phyloP scores from a whole-genome alignment of 2,329 filamentous ascomycete species.

The Fusarium sp. region DNA sequence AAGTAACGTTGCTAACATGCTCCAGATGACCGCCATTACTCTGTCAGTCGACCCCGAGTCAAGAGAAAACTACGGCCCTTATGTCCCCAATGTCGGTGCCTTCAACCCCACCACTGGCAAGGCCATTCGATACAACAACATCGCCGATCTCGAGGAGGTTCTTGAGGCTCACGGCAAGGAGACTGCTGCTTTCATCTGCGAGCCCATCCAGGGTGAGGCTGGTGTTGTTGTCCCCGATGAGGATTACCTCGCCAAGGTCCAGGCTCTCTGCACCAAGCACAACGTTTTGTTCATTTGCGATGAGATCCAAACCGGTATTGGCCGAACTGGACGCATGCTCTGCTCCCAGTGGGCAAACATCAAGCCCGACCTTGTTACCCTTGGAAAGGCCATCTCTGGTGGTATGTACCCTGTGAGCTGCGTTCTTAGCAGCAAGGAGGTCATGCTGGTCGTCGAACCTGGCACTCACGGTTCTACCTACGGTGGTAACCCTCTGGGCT shows the following conservation, averaged over 20 bases:
- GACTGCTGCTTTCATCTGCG: constrained; percentile 38
- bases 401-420: constrained; percentile 99
- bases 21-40: constrained; percentile 90
- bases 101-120: constrained; percentile 46
- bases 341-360: constrained; percentile 95
- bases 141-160: constrained; percentile 38
- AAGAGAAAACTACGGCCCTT: constrained; percentile 95
- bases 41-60: constrained; percentile 96
- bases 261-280: constrained; percentile 91
- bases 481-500: constrained; percentile 94
- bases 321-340: constrained; percentile 91
- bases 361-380: constrained; percentile 92
- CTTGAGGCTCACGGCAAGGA: constrained; percentile 37
- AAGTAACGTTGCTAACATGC: neutral
- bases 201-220: constrained; percentile 79
- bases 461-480: constrained; percentile 99
- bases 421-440: constrained; percentile 86
- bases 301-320: constrained; percentile 98
- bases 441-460: constrained; percentile 96
- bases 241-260: constrained; percentile 80
- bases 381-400: constrained; percentile 97
- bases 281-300: constrained; percentile 97
- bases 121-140: constrained; percentile 38
- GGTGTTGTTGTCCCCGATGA: constrained; percentile 93
- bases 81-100: constrained; percentile 88